Base-by-base conservation (phyloP, 2,329 filamentous ascomycete species). In the Nannizziopsis barbatae region DNA sequence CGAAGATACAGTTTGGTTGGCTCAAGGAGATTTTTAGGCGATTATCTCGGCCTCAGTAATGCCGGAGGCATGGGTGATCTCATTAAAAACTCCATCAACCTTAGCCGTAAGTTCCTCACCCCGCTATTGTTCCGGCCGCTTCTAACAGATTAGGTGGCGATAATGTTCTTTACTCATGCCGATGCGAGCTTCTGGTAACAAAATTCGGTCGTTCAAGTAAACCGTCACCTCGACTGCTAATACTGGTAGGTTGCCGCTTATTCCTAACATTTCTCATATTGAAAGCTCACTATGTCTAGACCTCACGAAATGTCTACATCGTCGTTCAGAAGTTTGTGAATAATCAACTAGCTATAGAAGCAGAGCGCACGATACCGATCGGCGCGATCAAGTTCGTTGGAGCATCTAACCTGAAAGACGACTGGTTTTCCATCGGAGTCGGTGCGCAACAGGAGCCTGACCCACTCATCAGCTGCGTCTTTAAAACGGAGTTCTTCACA, bases 141-240 rank as follows among this genome's bases (percentile, higher is more conserved):
- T 45, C 42, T 50, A 45, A 50, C 31, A 9, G 20, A 5, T 35
- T 52, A 69, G 67, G 59, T 47, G 65, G 67, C 58, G 90, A 98
- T 62, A 77, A 79, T 50, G 77, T 83, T 10, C 69, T 93, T 5
- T 98, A 96, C 68, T 95, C 92, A 2, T 94, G 88, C 64, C 84
- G 90, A 57, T 87, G 84, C 44, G 90, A 98, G 66, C 67, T 94
- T 18, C 70, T 98, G 45, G 85, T 96, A 52, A 86, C 88, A 49
- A 98, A 98, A 63, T 92, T 98, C 62, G 92, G 92, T 55, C 83
- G 92, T 53, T 96, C 90, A 30, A 95, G 88, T 71, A 96, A 96
- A 69, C 81, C 86, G 1, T 86, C 86, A 61, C 85, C 90, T 49
- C 81, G 92, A 44, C 86, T 84, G 41, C 70, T 98, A 44, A 74